Percentiles rank a stretch among this genome's conserved stretches.
phyloP scores from a whole-genome alignment of 768 basidiomycete species.

The Melanogaster broomeanus region DNA sequence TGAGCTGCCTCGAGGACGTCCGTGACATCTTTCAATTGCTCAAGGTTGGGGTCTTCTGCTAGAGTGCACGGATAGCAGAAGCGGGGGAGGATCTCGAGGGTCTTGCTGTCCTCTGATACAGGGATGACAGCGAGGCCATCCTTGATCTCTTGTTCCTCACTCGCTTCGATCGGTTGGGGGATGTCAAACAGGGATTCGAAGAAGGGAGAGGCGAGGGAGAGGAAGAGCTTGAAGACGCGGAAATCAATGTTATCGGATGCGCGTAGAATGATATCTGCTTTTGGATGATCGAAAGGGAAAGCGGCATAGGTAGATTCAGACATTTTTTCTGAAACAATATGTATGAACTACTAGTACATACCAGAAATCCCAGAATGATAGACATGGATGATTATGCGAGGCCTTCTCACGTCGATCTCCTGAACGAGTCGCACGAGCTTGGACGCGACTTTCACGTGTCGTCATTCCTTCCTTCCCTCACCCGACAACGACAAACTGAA shows the following conservation, averaged over 20 bases:
- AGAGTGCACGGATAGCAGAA: conserved; percentile 25
- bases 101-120: conserved; percentile 21
- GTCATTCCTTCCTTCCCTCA: no score
- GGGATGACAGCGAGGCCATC: no score
- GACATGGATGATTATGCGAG: no score
- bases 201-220: no score
- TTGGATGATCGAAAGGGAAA: conserved; percentile 19
- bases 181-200: conserved; percentile 35
- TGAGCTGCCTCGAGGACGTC: conserved; percentile 17
- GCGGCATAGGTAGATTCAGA: background rate
- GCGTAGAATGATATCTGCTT: conserved; percentile 23
- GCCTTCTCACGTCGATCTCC: no score
- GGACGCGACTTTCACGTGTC: no score
- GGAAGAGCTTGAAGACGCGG: no score
- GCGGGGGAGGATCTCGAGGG: conserved; percentile 19
- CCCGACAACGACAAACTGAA: no score
- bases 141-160: no score
- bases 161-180: conserved; percentile 18
- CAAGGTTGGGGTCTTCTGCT: conserved; percentile 15
- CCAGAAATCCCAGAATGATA: no score
- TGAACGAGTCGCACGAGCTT: no score
- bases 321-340: conserved; percentile 6
- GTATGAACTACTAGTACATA: no score
- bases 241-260: conserved; percentile 27
- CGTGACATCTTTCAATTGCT: conserved; percentile 6